These are phyloP conservation scores for Entomortierella beljakovae DNA, from an alignment of 192 early-diverging fungal genomes.

Conservation along the genomic window DNA sequence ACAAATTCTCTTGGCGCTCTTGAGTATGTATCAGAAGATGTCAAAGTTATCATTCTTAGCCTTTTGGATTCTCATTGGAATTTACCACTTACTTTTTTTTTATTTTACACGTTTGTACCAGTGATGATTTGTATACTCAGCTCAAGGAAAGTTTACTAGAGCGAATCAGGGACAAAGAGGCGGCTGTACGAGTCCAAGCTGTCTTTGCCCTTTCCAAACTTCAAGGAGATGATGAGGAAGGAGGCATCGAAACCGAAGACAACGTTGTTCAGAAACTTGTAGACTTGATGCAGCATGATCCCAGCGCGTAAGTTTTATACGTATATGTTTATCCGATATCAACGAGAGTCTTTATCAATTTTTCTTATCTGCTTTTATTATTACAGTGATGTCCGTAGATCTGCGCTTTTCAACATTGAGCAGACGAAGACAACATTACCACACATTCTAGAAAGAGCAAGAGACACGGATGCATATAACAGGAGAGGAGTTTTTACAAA, in stretches of 20 bases:
- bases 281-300: conserved; percentile 76
- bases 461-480: conserved; percentile 82
- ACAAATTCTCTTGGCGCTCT: conserved; percentile 81
- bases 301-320: conserved; percentile 70
- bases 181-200: conserved; percentile 81
- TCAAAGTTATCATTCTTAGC: no score
- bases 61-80: not conserved
- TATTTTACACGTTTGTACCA: conserved; percentile 17
- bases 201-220: conserved; percentile 81
- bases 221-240: conserved; percentile 69
- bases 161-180: conserved; percentile 84
- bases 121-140: conserved; percentile 80
- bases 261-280: conserved; percentile 74
- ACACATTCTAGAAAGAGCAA: conserved; percentile 77
- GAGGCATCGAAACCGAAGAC: conserved; percentile 61
- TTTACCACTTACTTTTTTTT: not conserved
- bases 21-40: conserved; percentile 61
- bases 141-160: conserved; percentile 75
- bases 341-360: not conserved
- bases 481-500: conserved; percentile 78
- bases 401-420: conserved; percentile 81
- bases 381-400: conserved; percentile 83
- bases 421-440: conserved; percentile 71
- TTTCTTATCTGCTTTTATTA: conserved; percentile 11
- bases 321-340: not conserved